phyloP scores from a whole-genome alignment of 495 filamentous ascomycete genomes.

The Neurospora africana region DNA sequence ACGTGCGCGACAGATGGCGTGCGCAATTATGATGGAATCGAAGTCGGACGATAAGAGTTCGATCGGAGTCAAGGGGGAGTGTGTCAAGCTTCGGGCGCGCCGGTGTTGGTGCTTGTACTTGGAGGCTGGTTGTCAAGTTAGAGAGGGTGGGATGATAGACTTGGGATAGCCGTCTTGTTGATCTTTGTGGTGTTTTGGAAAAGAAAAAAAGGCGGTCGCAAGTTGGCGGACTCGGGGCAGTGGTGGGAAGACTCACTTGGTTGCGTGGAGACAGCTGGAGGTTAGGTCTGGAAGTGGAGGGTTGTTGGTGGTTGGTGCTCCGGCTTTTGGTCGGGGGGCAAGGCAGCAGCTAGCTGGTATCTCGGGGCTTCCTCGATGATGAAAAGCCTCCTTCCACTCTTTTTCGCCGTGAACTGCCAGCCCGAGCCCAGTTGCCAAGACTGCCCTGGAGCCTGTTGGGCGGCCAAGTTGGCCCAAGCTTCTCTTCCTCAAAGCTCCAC shows the following conservation, averaged over 20 bases:
- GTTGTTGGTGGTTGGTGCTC: constrained; percentile 16
- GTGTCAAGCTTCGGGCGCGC: not conserved
- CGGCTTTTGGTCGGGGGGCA: constrained; percentile 11
- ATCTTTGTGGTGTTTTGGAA: constrained; percentile 6
- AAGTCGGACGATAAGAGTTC: constrained; percentile 2
- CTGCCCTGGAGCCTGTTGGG: constrained; percentile 1
- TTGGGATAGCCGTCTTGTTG: not conserved
- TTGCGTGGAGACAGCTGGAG: constrained; percentile 2
- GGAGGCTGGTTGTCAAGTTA: not conserved
- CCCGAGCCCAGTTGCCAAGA: not conserved
- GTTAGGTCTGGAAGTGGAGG: constrained; percentile 11
- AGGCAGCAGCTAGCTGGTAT: constrained; percentile 1
- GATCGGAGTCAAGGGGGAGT: not conserved
- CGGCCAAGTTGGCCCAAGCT: constrained; percentile 23
- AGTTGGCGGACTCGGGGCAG: not conserved
- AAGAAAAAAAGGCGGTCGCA: constrained; percentile 1
- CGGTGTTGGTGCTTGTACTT: not conserved
- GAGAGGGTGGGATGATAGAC: not conserved
- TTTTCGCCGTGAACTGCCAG: not conserved
- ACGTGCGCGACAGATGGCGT: not conserved
- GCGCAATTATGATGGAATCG: not conserved
- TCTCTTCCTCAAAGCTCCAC: not conserved
- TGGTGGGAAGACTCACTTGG: constrained; percentile 12
- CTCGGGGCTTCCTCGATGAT: constrained; percentile 14
- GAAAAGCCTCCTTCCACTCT: constrained; percentile 10